Conservation (phyloP, 495 filamentous ascomycete genomes). For the Mytilinidion resinicola region DNA sequence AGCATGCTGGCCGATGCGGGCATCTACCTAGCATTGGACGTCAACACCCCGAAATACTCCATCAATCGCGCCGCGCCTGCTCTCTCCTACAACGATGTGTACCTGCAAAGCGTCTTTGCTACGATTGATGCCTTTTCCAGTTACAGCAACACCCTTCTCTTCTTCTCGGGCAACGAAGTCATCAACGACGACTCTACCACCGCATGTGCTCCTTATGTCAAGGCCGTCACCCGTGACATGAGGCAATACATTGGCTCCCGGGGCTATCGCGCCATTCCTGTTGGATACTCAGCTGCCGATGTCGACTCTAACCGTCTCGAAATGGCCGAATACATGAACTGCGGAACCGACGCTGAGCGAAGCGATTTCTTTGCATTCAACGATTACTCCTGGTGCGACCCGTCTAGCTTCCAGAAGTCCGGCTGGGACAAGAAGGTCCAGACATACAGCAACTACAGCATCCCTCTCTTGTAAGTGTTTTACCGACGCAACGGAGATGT, state of each 20-base stretch:
- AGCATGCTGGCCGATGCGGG: conserved; percentile 38
- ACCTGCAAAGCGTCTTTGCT: conserved; percentile 88
- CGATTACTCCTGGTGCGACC: conserved; percentile 96
- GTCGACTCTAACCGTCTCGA: conserved; percentile 79
- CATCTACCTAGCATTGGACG: conserved; percentile 87
- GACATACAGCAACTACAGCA: conserved; percentile 81
- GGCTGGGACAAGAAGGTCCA: conserved; percentile 91
- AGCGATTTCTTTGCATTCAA: conserved; percentile 97
- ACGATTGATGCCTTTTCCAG: conserved; percentile 83
- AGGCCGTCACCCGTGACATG: conserved; percentile 89
- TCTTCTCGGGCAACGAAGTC: conserved; percentile 97
- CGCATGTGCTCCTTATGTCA: conserved; percentile 74
- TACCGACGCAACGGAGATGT: not conserved
- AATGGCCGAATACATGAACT: conserved; percentile 92
- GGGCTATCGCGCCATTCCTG: conserved; percentile 73
- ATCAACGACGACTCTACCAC: conserved; percentile 80
- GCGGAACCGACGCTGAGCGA: conserved; percentile 76
- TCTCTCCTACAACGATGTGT: conserved; percentile 81
- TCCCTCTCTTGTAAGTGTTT: conserved; percentile 69
- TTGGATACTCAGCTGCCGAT: conserved; percentile 90
- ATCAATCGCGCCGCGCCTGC: conserved; percentile 72
- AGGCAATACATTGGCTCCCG: conserved; percentile 72
- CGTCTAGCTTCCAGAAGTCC: conserved; percentile 65
- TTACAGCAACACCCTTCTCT: conserved; percentile 84
- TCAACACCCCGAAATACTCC: conserved; percentile 72